Percentiles rank a stretch among this genome's conserved stretches.
Evolutionary conservation across 2,329 filamentous ascomycete genomes (phyloP).

Genomic region (Westerdykella ornata): DNA sequence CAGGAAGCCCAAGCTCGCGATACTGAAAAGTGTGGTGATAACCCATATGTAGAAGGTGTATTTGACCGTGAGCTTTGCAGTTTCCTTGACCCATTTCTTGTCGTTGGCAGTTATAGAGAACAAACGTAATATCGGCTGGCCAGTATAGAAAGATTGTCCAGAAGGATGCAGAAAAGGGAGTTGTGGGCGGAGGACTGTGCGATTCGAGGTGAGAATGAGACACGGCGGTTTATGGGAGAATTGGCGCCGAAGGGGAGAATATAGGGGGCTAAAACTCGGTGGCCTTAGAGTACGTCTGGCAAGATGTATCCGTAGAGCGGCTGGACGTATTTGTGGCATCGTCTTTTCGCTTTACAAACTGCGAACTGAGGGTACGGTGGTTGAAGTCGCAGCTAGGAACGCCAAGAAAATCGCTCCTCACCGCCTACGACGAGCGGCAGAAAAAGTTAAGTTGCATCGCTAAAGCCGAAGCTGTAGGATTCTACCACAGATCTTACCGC

Average conservation of each 20-base stretch:
- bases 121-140: conserved; percentile 56
- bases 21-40: conserved; percentile 52
- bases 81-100: conserved; percentile 62
- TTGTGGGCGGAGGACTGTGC: conserved; percentile 50
- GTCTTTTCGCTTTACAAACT: conserved; percentile 7
- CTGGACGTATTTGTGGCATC: conserved; percentile 23
- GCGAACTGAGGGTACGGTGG: background rate
- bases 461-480: background rate
- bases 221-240: conserved; percentile 55
- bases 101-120: conserved; percentile 65
- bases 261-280: conserved; percentile 11
- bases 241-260: conserved; percentile 38
- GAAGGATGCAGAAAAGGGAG: conserved; percentile 59
- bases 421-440: conserved; percentile 14
- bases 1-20: conserved; percentile 59
- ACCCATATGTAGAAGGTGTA: conserved; percentile 62
- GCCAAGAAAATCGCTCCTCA: conserved; percentile 14
- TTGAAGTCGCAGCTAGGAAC: conserved; percentile 1
- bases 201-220: conserved; percentile 43
- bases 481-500: conserved; percentile 4
- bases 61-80: conserved; percentile 62
- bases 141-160: conserved; percentile 33
- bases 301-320: conserved; percentile 19
- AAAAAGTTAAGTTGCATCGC: conserved; percentile 16
- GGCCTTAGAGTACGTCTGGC: conserved; percentile 18